These are phyloP conservation scores for Umbelopsis sp. DNA, from an alignment of 192 early-diverging fungal species.

Conservation along the genomic window DNA sequence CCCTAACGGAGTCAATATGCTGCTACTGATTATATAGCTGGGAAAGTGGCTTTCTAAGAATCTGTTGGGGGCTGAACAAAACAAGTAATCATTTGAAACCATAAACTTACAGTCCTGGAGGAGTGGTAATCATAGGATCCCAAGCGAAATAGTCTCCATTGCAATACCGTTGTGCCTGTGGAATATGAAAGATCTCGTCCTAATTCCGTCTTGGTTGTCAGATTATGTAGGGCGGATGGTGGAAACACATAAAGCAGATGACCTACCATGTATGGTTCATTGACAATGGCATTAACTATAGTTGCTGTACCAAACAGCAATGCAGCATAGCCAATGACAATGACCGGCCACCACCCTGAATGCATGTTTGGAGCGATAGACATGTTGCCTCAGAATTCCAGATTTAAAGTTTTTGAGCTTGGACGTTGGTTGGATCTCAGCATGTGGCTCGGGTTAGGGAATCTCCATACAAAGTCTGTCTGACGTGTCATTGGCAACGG, in stretches of 20 bases:
- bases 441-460: neutral
- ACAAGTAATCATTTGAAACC: neutral
- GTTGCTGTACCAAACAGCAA: neutral
- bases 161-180: conserved; percentile 89
- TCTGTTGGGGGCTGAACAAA: neutral
- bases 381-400: neutral
- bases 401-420: too few relatives aligned
- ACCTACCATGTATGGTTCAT: conserved; percentile 23
- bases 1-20: neutral
- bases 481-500: conserved; percentile 16
- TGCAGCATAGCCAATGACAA: neutral
- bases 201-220: conserved; percentile 20
- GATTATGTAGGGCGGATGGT: neutral
- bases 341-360: neutral
- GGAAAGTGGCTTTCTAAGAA: neutral
- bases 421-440: neutral
- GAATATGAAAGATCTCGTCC: conserved; percentile 96
- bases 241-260: too few relatives aligned
- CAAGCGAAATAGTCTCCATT: conserved; percentile 65
- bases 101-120: conserved; percentile 83
- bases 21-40: conserved; percentile 34
- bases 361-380: neutral
- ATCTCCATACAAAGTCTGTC: neutral
- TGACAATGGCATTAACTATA: conserved; percentile 11
- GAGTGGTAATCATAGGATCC: conserved; percentile 97